Conservation (phyloP, 2,329 filamentous ascomycete species). For the Colletotrichum filicis region DNA sequence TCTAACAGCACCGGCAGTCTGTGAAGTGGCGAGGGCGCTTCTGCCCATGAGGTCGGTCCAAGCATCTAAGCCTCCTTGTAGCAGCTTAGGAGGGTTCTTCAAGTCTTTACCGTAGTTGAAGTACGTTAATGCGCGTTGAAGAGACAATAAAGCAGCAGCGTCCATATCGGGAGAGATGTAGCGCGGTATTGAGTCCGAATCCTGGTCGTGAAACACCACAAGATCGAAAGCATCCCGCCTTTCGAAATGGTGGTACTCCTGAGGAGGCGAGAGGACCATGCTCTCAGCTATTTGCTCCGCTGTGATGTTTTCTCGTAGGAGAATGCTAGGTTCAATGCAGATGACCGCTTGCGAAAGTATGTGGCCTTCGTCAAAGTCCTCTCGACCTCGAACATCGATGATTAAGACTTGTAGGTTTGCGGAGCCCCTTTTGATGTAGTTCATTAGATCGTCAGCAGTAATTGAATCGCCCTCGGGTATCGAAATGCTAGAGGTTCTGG, state of each 20-base stretch:
- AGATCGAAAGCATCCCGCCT: conserved; percentile 82
- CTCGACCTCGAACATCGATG: conserved; percentile 85
- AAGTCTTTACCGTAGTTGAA: conserved; percentile 85
- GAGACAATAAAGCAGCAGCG: conserved; percentile 71
- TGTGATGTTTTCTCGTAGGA: conserved; percentile 74
- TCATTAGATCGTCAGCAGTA: conserved; percentile 75
- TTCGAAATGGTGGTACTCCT: conserved; percentile 81
- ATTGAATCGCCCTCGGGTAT: conserved; percentile 68
- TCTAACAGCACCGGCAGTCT: conserved; percentile 34
- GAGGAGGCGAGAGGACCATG: conserved; percentile 75
- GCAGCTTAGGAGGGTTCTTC: conserved; percentile 77
- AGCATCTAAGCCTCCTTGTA: conserved; percentile 85
- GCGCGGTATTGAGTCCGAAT: conserved; percentile 63
- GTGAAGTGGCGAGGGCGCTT: conserved; percentile 65
- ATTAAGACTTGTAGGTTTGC: conserved; percentile 73
- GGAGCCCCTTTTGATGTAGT: conserved; percentile 68
- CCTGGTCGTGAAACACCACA: conserved; percentile 89
- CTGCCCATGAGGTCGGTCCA: conserved; percentile 87
- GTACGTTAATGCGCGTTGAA: conserved; percentile 83
- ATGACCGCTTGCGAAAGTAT: conserved; percentile 86
- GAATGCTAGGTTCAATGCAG: conserved; percentile 85
- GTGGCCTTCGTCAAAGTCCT: conserved; percentile 88
- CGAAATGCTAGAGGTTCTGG: conserved; percentile 42
- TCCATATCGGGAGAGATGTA: conserved; percentile 46
- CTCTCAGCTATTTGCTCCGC: conserved; percentile 73